phyloP scores from a whole-genome alignment of 2,329 filamentous ascomycete genomes.

The Thermochaetoides dissita region DNA sequence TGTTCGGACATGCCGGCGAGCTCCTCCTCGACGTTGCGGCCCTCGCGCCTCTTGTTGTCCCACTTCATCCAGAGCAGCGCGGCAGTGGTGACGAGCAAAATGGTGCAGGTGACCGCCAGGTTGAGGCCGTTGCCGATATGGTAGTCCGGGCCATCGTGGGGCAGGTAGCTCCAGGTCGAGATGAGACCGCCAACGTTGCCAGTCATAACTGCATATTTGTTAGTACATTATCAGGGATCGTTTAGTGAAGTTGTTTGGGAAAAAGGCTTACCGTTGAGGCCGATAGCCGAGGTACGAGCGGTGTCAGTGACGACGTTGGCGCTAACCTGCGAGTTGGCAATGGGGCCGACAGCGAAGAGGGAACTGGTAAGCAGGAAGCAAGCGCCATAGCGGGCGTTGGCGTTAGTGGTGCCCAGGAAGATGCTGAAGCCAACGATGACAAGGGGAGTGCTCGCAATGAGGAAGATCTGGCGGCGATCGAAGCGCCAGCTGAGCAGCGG shows the following conservation, averaged over 20 bases:
- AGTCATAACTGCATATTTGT: conserved; percentile 13
- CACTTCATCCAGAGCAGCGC: conserved; percentile 46
- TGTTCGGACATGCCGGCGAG: conserved; percentile 39
- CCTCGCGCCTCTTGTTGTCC: conserved; percentile 45
- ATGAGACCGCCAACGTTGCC: conserved; percentile 24
- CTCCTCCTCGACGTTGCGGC: conserved; percentile 40
- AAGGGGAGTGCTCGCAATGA: conserved; percentile 42
- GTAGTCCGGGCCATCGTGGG: conserved; percentile 49
- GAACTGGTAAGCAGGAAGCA: conserved; percentile 53
- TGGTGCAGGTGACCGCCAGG: conserved; percentile 43
- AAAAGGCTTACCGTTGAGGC: conserved; percentile 10
- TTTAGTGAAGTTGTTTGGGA: not conserved
- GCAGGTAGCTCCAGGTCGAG: conserved; percentile 48
- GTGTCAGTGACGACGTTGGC: conserved; percentile 59
- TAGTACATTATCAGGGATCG: not conserved
- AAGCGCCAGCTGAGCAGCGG: conserved; percentile 45
- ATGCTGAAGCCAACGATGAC: conserved; percentile 56
- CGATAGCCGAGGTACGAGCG: conserved; percentile 32
- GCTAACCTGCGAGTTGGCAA: conserved; percentile 51
- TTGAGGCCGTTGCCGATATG: conserved; percentile 60
- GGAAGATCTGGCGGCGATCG: conserved; percentile 45
- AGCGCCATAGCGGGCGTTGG: conserved; percentile 48
- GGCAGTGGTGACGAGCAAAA: conserved; percentile 34
- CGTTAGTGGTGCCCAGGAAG: conserved; percentile 42
- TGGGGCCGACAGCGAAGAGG: conserved; percentile 46